Conservation (phyloP, 345 rosid genomes). For the Brassica juncea region DNA sequence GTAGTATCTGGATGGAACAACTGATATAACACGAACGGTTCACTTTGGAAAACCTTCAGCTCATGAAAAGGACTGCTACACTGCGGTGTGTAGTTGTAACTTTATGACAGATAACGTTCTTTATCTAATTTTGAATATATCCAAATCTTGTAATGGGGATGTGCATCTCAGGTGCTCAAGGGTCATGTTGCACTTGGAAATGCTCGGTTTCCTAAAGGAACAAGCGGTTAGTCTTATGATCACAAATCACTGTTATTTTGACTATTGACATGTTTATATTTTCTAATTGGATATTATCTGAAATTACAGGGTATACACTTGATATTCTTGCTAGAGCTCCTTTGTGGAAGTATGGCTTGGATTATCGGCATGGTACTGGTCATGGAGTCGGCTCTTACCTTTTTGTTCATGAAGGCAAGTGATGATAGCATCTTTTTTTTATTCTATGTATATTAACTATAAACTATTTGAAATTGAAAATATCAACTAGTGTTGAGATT, state of each 20-base stretch:
- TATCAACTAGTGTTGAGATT: constrained; percentile 15
- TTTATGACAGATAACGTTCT: neutral
- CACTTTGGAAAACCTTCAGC: constrained; percentile 95
- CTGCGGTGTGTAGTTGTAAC: constrained; percentile 56
- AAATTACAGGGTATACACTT: constrained; percentile 66
- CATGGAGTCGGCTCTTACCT: constrained; percentile 98
- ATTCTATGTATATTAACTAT: neutral
- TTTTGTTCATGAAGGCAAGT: constrained; percentile 91
- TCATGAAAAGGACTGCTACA: constrained; percentile 86
- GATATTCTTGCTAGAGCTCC: constrained; percentile 94
- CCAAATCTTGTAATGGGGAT: neutral
- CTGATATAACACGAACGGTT: constrained; percentile 93
- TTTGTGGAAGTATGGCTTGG: constrained; percentile 90
- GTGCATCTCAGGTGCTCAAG: constrained; percentile 65
- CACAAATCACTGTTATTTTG: neutral
- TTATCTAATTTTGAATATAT: neutral
- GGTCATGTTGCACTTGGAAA: constrained; percentile 90
- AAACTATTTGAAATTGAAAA: neutral
- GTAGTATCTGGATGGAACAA: constrained; percentile 96
- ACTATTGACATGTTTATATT: neutral
- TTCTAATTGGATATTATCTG: neutral
- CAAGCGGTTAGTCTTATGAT: constrained; percentile 54
- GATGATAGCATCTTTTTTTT: neutral
- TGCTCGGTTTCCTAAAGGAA: constrained; percentile 92
- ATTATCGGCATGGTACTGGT: constrained; percentile 97